Conservation (phyloP, 441 rosid species). For the Geranium incanum region DNA sequence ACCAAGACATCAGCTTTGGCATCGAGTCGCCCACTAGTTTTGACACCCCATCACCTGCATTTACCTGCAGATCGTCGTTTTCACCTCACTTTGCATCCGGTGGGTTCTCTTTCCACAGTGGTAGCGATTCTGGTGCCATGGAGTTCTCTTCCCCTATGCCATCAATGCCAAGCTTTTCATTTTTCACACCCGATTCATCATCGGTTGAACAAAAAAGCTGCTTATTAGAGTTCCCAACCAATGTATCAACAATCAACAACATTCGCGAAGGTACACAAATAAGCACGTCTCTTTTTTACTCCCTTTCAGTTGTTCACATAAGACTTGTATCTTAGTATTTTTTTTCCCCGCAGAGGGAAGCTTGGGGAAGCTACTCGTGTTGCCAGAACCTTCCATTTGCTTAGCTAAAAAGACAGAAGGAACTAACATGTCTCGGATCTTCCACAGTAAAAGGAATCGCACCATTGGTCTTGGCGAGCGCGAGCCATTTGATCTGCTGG, state of each 20-base stretch:
- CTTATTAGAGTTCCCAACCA: constrained; percentile 21
- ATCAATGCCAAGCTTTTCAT: constrained; percentile 56
- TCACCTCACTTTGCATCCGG: constrained; percentile 32
- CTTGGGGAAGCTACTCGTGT: constrained; percentile 25
- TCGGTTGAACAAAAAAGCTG: constrained; percentile 21
- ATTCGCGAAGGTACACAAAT: constrained; percentile 32
- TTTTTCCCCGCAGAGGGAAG: constrained; percentile 22
- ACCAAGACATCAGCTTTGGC: constrained; percentile 61
- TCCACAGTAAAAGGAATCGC: constrained; percentile 47
- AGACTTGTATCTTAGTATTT: constrained; percentile 3
- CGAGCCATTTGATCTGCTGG: constrained; percentile 42
- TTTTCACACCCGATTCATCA: constrained; percentile 35
- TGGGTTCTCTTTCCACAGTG: constrained; percentile 37
- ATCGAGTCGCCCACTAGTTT: constrained; percentile 27
- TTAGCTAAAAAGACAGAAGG: constrained; percentile 33
- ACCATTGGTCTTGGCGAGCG: constrained; percentile 54
- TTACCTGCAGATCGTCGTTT: constrained; percentile 40
- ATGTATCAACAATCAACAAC: constrained; percentile 14
- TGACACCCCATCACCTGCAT: constrained; percentile 34
- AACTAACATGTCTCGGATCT: constrained; percentile 28
- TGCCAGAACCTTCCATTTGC: constrained; percentile 25
- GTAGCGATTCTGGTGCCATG: constrained; percentile 26
- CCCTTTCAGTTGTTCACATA: not conserved
- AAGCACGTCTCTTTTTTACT: constrained; percentile 10
- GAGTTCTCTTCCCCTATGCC: constrained; percentile 33